Evolutionary conservation across 805 yeast species (phyloP), one percentile per base, ranked within the genome.

Genomic region (Metschnikowia aberdeeniae): DNA sequence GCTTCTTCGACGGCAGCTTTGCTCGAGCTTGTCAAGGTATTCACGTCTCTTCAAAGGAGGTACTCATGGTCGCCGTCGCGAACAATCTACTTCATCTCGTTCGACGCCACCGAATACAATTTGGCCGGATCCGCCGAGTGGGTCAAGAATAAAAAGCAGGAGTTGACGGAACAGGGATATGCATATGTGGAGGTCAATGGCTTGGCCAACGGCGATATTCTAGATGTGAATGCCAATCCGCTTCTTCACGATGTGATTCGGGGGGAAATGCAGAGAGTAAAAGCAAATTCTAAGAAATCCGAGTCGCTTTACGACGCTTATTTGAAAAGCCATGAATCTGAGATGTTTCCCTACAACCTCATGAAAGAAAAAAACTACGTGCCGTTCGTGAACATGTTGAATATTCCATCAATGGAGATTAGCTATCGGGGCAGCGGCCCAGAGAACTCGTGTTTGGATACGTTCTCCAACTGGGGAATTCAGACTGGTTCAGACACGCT

Each of bases 91-190:
- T 89, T 90, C 66, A 80, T 81, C 0, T 86, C 96, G 0, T 89
- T 86, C 69, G 95, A 90, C 56, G 97, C 86, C 1, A 69, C 85
- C 0, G 81, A 82, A 49, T 89, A 84, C 57, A 89, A 89, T 59
- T 67, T 75, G 53, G 96, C 93, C 0, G 98, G 98, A 0, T 74
- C 87, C n/a, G 75, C 89, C 0, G 92, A 85, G 56, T 81, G 90
- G 76, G 72, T 83, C 6, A 86, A 84, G 53, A 67, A 72, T 31
- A 75, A 76, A 45, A 61, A 67, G n/a, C 74, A 76, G 20, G 74
- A 72, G 33, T 65, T 89, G 24, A 67, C 72, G 43, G 73, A 77
- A 38, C 83, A 84, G 51, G 84, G 85, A 0, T 81, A 78, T 55
- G 73, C 87, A 0, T 84, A 86, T 53, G 74, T 90, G 46, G 96